Evolutionary conservation across 2,329 filamentous ascomycete genomes (phyloP).

Genomic region (Clonostachys chloroleuca): DNA sequence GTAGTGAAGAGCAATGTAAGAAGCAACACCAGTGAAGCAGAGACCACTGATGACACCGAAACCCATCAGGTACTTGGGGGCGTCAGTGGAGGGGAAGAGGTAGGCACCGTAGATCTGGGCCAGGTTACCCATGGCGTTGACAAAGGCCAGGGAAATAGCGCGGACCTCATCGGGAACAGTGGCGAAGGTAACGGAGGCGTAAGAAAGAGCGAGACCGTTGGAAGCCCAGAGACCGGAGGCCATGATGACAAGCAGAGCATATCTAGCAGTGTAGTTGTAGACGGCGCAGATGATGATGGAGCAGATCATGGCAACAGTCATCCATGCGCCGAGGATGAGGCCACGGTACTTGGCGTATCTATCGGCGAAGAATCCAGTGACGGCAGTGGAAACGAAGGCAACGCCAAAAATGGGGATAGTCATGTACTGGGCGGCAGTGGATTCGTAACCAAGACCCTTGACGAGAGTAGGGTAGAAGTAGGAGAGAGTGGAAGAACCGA

Average conservation of each 20-base stretch:
- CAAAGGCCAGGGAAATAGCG: conserved; percentile 41
- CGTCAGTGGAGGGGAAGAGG: conserved; percentile 41
- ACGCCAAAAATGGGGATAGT: conserved; percentile 45
- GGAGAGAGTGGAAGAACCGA: conserved; percentile 19
- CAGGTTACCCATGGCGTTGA: conserved; percentile 51
- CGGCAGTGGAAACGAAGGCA: conserved; percentile 42
- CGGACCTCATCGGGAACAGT: conserved; percentile 41
- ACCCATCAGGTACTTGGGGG: conserved; percentile 43
- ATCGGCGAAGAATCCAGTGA: conserved; percentile 43
- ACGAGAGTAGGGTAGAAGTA: conserved; percentile 27
- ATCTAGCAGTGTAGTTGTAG: conserved; percentile 45
- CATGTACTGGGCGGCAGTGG: conserved; percentile 20
- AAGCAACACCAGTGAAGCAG: conserved; percentile 9
- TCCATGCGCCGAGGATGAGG: conserved; percentile 41
- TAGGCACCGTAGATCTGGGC: conserved; percentile 52
- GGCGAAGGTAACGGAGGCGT: conserved; percentile 45
- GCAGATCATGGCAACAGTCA: conserved; percentile 30
- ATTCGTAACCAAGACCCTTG: conserved; percentile 20
- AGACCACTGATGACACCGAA: conserved; percentile 22
- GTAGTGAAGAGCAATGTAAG: conserved; percentile 5
- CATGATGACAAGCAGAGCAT: conserved; percentile 49
- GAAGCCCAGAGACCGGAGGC: conserved; percentile 49
- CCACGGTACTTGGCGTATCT: conserved; percentile 36
- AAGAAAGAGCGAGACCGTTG: conserved; percentile 46
- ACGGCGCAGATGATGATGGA: conserved; percentile 38